Percentiles rank a stretch among this genome's conserved stretches.
Conservation (phyloP, 306 rosid genomes). For the Dryas drummondii region DNA sequence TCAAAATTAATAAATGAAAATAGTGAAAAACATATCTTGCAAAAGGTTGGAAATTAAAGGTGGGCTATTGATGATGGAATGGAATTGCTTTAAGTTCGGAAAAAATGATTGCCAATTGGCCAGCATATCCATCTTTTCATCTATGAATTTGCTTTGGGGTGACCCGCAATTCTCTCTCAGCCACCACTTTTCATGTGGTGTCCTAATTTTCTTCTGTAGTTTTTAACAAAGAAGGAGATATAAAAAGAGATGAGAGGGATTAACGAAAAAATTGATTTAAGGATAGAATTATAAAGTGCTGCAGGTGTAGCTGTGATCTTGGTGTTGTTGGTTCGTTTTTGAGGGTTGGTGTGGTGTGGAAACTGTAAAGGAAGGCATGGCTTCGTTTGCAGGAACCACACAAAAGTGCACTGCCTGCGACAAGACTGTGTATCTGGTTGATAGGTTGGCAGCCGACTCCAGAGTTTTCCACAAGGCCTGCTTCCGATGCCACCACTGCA, state of each 20-base stretch:
- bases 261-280: neutral
- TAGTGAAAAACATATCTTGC: neutral
- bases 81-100: slow-evolving; percentile 24
- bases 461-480: slow-evolving; percentile 72
- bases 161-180: slow-evolving; percentile 39
- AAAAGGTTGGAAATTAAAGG: neutral
- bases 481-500: slow-evolving; percentile 92
- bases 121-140: neutral
- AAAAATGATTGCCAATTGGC: slow-evolving; percentile 18
- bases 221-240: slow-evolving; percentile 8
- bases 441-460: slow-evolving; percentile 59
- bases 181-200: slow-evolving; percentile 29
- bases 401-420: slow-evolving; percentile 73
- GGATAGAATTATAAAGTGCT: neutral
- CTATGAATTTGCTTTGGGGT: slow-evolving; percentile 12
- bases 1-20: neutral
- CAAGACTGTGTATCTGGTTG: slow-evolving; percentile 73
- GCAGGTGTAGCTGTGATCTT: neutral
- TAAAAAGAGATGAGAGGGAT: neutral
- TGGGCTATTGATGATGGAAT: neutral
- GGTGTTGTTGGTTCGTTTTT: neutral
- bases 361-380: slow-evolving; percentile 38
- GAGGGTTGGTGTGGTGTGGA: slow-evolving; percentile 19
- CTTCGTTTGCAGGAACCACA: slow-evolving; percentile 61
- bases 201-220: neutral